A percentile compares a stretch with the other conserved stretches of the same genome.
These are phyloP conservation scores for Meyerozyma athensensis DNA, from an alignment of 1,139 yeast species.

Conservation along the genomic window DNA sequence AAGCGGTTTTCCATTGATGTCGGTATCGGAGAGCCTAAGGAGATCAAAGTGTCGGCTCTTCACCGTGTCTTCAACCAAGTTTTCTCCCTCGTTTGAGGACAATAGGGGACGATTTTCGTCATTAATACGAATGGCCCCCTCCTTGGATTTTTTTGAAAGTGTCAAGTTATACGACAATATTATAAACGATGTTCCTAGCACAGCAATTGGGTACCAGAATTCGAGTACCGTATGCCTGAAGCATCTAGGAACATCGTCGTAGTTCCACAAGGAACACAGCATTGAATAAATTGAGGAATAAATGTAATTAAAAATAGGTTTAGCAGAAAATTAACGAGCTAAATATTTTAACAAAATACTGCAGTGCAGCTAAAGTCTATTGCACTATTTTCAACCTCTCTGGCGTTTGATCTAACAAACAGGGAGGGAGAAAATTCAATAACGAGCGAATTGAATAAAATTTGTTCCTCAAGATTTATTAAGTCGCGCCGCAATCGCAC, in stretches of 20 bases:
- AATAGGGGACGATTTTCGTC: constrained; percentile 30
- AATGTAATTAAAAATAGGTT: not conserved
- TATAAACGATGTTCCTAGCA: constrained; percentile 28
- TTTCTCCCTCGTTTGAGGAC: constrained; percentile 18
- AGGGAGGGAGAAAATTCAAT: too few species aligned
- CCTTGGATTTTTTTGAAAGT: constrained; percentile 12
- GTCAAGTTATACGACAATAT: constrained; percentile 22
- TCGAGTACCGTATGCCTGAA: constrained; percentile 36
- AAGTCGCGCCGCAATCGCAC: not conserved
- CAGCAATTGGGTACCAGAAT: constrained; percentile 26
- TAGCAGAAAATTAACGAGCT: not conserved
- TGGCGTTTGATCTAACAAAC: not conserved
- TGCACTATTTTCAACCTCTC: not conserved
- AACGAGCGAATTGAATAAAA: not conserved
- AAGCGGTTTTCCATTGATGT: constrained; percentile 53
- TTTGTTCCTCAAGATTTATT: not conserved
- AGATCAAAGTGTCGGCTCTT: constrained; percentile 52
- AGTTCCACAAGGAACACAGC: constrained; percentile 33
- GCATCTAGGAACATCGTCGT: constrained; percentile 45
- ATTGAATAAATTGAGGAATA: not conserved
- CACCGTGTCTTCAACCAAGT: constrained; percentile 20
- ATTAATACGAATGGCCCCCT: constrained; percentile 7
- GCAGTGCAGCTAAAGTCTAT: not conserved
- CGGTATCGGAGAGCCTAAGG: constrained; percentile 35
- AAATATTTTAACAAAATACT: not conserved